Conservation (phyloP, 1,139 yeast genomes). For the Hyphopichia buzzinii region DNA sequence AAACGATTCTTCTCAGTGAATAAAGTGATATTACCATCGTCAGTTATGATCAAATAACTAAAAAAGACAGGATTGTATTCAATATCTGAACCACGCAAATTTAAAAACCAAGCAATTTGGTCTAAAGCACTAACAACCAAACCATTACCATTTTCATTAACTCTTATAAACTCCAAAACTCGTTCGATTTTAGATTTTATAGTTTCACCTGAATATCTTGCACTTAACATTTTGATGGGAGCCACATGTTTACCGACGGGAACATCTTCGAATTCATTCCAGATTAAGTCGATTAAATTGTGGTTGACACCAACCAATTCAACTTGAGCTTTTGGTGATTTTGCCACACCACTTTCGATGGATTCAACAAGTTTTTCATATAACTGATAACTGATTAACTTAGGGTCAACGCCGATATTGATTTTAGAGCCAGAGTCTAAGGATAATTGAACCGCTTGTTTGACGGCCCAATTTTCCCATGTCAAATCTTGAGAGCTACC, state of each 20-base stretch:
- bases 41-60: conserved; percentile 67
- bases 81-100: conserved; percentile 76
- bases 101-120: conserved; percentile 91
- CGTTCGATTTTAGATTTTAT: conserved; percentile 43
- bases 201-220: conserved; percentile 48
- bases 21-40: conserved; percentile 45
- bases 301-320: conserved; percentile 61
- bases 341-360: conserved; percentile 19
- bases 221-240: conserved; percentile 42
- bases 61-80: conserved; percentile 90
- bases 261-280: conserved; percentile 54
- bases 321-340: conserved; percentile 41
- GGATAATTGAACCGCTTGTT: conserved; percentile 56
- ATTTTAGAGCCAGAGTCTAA: conserved; percentile 42
- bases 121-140: conserved; percentile 74
- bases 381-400: conserved; percentile 53
- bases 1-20: conserved; percentile 42
- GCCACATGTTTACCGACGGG: conserved; percentile 27
- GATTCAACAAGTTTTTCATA: conserved; percentile 25
- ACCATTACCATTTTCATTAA: conserved; percentile 36
- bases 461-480: conserved; percentile 86
- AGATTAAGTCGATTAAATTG: conserved; percentile 74
- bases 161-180: conserved; percentile 42
- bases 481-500: conserved; percentile 71
- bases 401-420: conserved; percentile 56